A percentile compares a stretch with the other conserved stretches of the same genome.
Evolutionary conservation across 352 stramenopile genomes (phyloP).

Genomic region (Pythium biforme): DNA sequence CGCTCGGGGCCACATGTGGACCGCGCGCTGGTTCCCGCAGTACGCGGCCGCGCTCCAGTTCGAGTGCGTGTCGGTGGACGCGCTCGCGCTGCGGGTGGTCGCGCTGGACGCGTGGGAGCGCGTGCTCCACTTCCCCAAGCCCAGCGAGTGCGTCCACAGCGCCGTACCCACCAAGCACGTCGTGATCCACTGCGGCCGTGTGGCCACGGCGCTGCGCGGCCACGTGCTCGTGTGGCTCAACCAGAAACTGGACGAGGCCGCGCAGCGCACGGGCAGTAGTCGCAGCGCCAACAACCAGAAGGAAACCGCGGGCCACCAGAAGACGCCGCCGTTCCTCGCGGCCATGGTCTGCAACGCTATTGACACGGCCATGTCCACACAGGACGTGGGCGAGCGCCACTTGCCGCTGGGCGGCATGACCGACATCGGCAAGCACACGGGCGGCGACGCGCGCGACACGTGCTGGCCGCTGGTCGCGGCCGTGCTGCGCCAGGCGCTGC

Average conservation of each 20-base stretch:
- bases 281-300: constrained; percentile 33
- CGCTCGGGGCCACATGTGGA: constrained; percentile 8
- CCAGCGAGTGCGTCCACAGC: constrained; percentile 35
- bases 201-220: constrained; percentile 17
- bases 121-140: constrained; percentile 32
- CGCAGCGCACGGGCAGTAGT: constrained; percentile 22
- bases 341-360: constrained; percentile 26
- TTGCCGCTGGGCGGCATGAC: constrained; percentile 38
- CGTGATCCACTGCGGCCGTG: constrained; percentile 33
- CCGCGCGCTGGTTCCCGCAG: constrained; percentile 38
- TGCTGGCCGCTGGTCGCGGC: constrained; percentile 54
- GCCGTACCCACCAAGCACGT: constrained; percentile 31
- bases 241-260: constrained; percentile 28
- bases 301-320: constrained; percentile 35
- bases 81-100: constrained; percentile 35
- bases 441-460: constrained; percentile 36
- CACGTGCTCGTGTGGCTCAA: constrained; percentile 13
- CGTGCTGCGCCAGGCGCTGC: constrained; percentile 36
- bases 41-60: constrained; percentile 47
- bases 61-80: constrained; percentile 23
- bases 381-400: background rate
- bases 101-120: constrained; percentile 45
- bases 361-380: background rate
- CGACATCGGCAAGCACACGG: constrained; percentile 53
- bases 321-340: constrained; percentile 54